Percentiles rank a stretch among this genome's conserved stretches.
Conservation (phyloP, 108 stramenopile species). For the Hondaea fermentalgiana region DNA sequence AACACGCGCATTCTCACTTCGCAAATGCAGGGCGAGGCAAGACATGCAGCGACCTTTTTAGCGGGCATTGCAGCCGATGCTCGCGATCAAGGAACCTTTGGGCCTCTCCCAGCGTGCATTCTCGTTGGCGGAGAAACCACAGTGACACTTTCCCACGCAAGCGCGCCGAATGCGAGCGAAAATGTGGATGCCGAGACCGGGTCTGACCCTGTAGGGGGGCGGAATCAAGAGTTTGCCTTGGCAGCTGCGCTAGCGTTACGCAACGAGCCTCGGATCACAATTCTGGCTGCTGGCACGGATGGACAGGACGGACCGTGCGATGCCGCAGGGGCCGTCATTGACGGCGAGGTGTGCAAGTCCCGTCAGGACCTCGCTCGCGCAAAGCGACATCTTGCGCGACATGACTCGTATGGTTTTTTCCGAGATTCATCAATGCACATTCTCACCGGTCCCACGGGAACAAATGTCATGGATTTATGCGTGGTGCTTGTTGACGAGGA, state of each 20-base stretch:
- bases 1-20: background rate
- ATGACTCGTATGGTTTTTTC: slow-evolving; percentile 15
- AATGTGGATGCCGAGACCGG: no score
- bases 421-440: background rate
- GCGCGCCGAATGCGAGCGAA: background rate
- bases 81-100: background rate
- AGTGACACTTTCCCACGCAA: background rate
- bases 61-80: background rate
- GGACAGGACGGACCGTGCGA: slow-evolving; percentile 24
- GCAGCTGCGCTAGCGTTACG: background rate
- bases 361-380: background rate
- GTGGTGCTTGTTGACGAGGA: background rate
- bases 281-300: slow-evolving; percentile 15
- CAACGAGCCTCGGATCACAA: background rate
- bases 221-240: slow-evolving; percentile 24
- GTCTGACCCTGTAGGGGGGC: background rate
- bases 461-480: slow-evolving; percentile 23
- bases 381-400: background rate
- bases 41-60: background rate
- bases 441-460: slow-evolving; percentile 19
- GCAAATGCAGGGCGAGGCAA: slow-evolving; percentile 11
- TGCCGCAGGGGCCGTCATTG: slow-evolving; percentile 15
- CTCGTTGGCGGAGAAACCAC: slow-evolving; percentile 20
- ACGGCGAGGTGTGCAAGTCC: background rate
- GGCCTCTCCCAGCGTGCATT: background rate